phyloP scores from a whole-genome alignment of 179 eudicot species.

The Spinacia oleracea region DNA sequence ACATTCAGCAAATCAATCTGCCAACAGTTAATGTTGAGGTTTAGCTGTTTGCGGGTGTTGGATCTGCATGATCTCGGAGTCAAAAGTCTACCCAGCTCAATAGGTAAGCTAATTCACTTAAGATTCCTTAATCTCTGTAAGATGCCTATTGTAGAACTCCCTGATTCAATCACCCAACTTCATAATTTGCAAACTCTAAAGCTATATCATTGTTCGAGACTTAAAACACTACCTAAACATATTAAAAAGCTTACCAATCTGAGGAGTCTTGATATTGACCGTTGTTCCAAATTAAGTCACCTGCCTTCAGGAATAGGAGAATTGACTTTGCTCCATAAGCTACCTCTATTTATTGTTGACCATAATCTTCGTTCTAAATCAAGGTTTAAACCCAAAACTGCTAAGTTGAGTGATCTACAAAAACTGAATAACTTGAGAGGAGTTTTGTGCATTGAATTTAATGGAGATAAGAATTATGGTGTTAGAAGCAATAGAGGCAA shows the following conservation, averaged over 20 bases:
- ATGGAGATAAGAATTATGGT: no score
- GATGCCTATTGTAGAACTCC: neutral
- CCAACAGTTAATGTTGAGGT: neutral
- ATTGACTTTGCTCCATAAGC: slow-evolving; percentile 23
- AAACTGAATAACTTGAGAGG: neutral
- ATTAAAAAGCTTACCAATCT: slow-evolving; percentile 19
- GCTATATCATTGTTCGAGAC: neutral
- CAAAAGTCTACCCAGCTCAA: neutral
- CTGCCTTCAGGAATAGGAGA: slow-evolving; percentile 30
- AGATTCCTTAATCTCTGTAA: slow-evolving; percentile 6
- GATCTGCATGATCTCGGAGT: neutral
- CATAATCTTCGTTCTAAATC: neutral
- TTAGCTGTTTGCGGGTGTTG: slow-evolving; percentile 10
- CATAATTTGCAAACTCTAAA: slow-evolving; percentile 15
- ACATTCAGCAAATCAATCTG: neutral
- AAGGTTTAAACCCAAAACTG: neutral
- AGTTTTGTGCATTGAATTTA: neutral
- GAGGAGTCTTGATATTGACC: slow-evolving; percentile 21
- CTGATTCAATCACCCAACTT: slow-evolving; percentile 6
- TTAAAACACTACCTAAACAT: slow-evolving; percentile 21
- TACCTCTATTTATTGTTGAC: slow-evolving; percentile 22
- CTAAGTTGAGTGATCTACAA: neutral
- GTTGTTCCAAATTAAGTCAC: neutral
- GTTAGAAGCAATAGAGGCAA: neutral
- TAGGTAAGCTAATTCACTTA: slow-evolving; percentile 3